These are phyloP conservation scores for Apophysomyces sp. DNA, from an alignment of 371 early-diverging fungal genomes.

Conservation along the genomic window DNA sequence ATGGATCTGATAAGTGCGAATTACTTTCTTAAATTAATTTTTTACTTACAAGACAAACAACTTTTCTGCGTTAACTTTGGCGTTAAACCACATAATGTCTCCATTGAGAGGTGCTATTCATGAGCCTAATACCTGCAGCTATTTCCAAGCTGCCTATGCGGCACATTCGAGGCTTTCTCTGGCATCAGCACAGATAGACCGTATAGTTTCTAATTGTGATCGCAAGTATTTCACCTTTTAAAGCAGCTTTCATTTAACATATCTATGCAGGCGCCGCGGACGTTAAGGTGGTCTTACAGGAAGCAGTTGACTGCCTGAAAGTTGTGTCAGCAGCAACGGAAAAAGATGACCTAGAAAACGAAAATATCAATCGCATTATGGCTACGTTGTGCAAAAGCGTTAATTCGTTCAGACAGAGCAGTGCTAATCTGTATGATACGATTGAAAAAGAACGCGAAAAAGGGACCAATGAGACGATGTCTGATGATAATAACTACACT, in stretches of 20 bases:
- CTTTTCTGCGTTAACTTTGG: conserved; percentile 23
- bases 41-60: conserved; percentile 20
- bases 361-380: neutral
- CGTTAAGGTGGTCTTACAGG: conserved; percentile 19
- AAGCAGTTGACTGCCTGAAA: conserved; percentile 16
- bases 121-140: conserved; percentile 5
- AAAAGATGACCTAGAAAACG: neutral
- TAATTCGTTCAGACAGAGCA: conserved; percentile 20
- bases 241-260: neutral
- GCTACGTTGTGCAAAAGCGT: conserved; percentile 27
- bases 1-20: neutral
- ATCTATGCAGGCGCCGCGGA: conserved; percentile 15
- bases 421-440: conserved; percentile 15
- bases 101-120: conserved; percentile 16
- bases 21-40: neutral
- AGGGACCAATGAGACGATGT: neutral
- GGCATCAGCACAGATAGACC: conserved; percentile 31
- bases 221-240: conserved; percentile 14
- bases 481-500: neutral
- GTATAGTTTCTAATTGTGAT: conserved; percentile 13
- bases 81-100: conserved; percentile 28
- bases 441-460: conserved; percentile 10
- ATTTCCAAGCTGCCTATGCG: conserved; percentile 34
- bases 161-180: conserved; percentile 31
- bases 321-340: conserved; percentile 1